Base-by-base conservation (phyloP, 2,329 filamentous ascomycete species). In the Stenocarpella maydis region DNA sequence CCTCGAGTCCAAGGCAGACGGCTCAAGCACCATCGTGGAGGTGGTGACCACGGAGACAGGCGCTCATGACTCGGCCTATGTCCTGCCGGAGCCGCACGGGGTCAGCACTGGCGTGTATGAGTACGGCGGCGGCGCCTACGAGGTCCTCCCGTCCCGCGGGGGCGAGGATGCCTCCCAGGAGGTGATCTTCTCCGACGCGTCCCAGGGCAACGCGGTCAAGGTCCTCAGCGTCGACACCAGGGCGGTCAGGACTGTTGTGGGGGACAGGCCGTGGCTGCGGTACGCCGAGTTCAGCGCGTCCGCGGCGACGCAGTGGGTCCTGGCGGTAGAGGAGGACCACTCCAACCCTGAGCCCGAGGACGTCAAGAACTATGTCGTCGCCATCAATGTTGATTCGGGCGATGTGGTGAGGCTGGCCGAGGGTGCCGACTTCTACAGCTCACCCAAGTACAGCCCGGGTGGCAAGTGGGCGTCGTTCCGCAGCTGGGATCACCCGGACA, bases 301-400 rank as follows among this genome's bases (percentile, higher is more conserved):
- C 67, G 77, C 78, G 3, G 71, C 64, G 0, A 73, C 76, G 9
- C 71, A 76, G 0, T 85, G 82, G 82, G 80, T 87, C 3, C 72
- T 88, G 14, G 85, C 86, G 0, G 80, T 85, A n/a, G 78, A 86
- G 70, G 86, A 88, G 73, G 84, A 87, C 41, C 85, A 87, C 68
- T 74, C 74, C 2, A 72, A 78, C 12, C 73, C 80, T 3, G 76
- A 73, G 1, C 78, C 80, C 0, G 72, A 72, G 6, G 73, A 75
- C 7, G 76, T 83, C n/a, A 75, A 70, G 21, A 80, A 83, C 71
- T 79, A 79, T 52, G 72, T 83, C 14, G 81, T 82, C 1, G 80
- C 76, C 2, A 80, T 84, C 72, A 77, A 84, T 64, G 72, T 76
- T 1, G 73, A 79, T 55, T 79, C 85, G 77, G 82, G 81, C 1